Evolutionary conservation across 169 alveolate species (phyloP).

Genomic region (Toxoplasma gondii): DNA sequence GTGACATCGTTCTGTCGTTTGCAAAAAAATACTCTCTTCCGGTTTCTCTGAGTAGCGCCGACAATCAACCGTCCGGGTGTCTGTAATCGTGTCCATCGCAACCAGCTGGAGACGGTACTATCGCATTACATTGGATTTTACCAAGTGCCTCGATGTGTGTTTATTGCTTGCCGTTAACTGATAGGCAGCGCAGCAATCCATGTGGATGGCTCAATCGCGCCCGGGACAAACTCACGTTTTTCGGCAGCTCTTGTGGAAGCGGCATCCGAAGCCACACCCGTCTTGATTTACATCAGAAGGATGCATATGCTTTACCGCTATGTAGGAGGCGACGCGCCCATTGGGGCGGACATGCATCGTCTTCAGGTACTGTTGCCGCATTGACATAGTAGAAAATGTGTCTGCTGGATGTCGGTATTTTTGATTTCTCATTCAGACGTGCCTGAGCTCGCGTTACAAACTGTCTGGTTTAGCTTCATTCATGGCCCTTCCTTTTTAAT

Average conservation of each 20-base stretch:
- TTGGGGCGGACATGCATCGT: background rate
- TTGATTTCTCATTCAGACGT: background rate
- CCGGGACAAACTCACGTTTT: slow-evolving; percentile 25
- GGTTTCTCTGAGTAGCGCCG: too few species aligned
- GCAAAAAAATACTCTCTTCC: too few species aligned
- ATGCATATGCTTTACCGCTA: background rate
- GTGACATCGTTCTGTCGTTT: too few species aligned
- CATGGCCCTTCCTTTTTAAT: background rate
- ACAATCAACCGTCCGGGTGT: too few species aligned
- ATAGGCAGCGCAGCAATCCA: background rate
- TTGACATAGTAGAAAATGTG: background rate
- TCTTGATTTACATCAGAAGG: background rate
- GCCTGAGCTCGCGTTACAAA: background rate
- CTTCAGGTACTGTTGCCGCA: background rate
- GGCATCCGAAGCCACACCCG: slow-evolving; percentile 31
- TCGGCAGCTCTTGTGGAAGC: slow-evolving; percentile 51
- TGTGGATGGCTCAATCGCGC: slow-evolving; percentile 34
- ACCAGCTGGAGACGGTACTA: too few species aligned
- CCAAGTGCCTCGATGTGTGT: too few species aligned
- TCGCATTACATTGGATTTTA: too few species aligned
- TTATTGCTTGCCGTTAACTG: too few species aligned
- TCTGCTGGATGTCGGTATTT: background rate
- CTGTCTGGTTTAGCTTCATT: background rate
- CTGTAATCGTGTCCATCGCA: too few species aligned
- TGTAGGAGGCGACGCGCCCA: background rate